These are phyloP conservation scores for Ganoderma sinense DNA, from an alignment of 1,284 basidiomycete species.

Conservation along the genomic window DNA sequence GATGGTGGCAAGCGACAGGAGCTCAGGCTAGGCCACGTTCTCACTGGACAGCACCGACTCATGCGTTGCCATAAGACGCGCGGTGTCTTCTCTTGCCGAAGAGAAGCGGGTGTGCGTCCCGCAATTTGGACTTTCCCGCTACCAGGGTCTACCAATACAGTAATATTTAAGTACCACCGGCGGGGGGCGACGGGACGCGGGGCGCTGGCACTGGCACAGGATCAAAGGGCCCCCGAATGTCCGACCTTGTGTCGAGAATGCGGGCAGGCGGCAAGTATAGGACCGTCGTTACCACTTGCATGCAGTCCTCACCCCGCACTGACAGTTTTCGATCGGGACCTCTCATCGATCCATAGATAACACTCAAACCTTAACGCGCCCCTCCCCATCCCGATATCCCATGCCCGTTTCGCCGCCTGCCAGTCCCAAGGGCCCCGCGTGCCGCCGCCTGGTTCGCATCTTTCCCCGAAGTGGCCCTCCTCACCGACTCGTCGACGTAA, in stretches of 20 bases:
- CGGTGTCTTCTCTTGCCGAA: conserved; percentile 26
- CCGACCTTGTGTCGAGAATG: conserved; percentile 16
- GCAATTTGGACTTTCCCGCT: conserved; percentile 24
- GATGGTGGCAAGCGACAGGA: conserved; percentile 16
- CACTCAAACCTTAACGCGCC: conserved; percentile 2
- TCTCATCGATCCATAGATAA: conserved; percentile 21
- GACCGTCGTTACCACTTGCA: conserved; percentile 10
- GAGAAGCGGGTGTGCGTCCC: conserved; percentile 23
- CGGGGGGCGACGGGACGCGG: conserved; percentile 10
- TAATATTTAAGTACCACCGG: conserved; percentile 18
- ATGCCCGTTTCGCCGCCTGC: conserved; percentile 1
- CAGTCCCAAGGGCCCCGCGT: conserved; percentile 6
- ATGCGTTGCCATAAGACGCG: conserved; percentile 25
- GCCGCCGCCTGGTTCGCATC: conserved; percentile 14
- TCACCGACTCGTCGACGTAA: conserved; percentile 18
- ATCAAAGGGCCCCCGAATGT: conserved; percentile 20
- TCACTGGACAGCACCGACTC: conserved; percentile 20
- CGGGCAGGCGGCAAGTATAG: conserved; percentile 9
- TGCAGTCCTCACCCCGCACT: conserved; percentile 10
- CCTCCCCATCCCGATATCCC: conserved; percentile 3
- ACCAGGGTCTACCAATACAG: conserved; percentile 18
- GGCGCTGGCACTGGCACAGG: conserved; percentile 19
- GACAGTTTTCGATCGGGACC: conserved; percentile 8
- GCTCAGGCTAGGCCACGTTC: conserved; percentile 20
- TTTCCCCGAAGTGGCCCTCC: conserved; percentile 8